Conservation (phyloP, 257 asterid genomes). For the Nicotiana attenuata region DNA sequence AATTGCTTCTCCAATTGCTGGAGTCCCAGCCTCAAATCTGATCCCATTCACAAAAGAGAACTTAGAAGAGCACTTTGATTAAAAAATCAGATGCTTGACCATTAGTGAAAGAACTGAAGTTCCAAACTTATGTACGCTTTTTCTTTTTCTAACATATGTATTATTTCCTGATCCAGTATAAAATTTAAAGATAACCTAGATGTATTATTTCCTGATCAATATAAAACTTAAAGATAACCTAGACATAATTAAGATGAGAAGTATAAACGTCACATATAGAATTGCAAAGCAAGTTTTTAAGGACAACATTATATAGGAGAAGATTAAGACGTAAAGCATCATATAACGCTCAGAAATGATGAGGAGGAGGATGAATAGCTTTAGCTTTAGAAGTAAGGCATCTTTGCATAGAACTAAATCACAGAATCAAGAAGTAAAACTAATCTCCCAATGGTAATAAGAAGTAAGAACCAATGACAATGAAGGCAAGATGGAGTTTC, state of each 20-base stretch:
- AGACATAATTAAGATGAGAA: not conserved
- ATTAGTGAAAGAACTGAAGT: not conserved
- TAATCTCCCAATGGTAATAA: not conserved
- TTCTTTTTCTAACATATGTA: not conserved
- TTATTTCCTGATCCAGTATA: not conserved
- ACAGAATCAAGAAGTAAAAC: not conserved
- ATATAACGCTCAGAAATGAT: not conserved
- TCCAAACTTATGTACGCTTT: not conserved
- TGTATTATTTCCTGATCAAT: not conserved
- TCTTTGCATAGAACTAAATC: not conserved
- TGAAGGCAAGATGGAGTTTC: not conserved
- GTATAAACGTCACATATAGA: not conserved
- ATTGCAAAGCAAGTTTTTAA: not conserved
- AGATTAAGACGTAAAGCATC: not conserved
- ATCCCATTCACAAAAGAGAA: not conserved
- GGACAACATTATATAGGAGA: not conserved
- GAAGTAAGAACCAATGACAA: not conserved
- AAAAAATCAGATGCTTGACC: not conserved
- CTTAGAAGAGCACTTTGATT: not conserved
- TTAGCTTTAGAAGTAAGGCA: not conserved
- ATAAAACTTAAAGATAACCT: not conserved
- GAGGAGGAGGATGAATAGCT: not conserved
- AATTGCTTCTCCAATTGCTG: constrained; percentile 91
- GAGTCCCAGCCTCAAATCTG: constrained; percentile 98
- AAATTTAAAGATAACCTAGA: not conserved